phyloP scores from a whole-genome alignment of 331 rosid genomes.

The Rosa hybrid region DNA sequence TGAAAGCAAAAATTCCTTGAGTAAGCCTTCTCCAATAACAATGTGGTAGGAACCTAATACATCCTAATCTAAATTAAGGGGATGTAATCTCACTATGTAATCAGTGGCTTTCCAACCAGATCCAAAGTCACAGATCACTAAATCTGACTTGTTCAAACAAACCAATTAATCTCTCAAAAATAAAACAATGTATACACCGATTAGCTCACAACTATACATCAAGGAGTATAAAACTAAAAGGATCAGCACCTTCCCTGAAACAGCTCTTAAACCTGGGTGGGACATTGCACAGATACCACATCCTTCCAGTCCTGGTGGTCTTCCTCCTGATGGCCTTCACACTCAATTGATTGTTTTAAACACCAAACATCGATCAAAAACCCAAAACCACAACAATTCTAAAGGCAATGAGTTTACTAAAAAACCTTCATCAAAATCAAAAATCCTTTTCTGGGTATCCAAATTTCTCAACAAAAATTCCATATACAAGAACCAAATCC shows the following conservation, averaged over 20 bases:
- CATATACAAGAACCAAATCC: neutral
- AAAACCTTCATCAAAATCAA: neutral
- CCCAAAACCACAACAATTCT: neutral
- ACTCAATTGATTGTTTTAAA: constrained; percentile 76
- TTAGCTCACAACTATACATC: neutral
- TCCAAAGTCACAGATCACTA: no score
- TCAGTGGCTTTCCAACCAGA: no score
- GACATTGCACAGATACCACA: constrained; percentile 90
- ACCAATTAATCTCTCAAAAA: no score
- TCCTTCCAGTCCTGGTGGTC: constrained; percentile 97
- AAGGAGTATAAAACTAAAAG: neutral
- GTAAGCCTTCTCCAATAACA: no score
- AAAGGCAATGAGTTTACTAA: neutral
- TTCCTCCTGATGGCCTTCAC: constrained; percentile 92
- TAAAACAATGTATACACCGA: no score
- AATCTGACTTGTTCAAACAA: no score
- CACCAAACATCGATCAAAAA: neutral
- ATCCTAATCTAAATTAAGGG: no score
- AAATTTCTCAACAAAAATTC: neutral
- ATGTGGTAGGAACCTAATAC: no score
- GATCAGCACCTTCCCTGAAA: constrained; percentile 80
- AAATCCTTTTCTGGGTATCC: neutral
- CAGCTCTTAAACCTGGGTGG: constrained; percentile 99
- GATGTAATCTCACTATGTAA: no score
- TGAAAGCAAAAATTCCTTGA: no score